Conservation (phyloP, 805 yeast genomes). For the Naumovozyma castellii region DNA sequence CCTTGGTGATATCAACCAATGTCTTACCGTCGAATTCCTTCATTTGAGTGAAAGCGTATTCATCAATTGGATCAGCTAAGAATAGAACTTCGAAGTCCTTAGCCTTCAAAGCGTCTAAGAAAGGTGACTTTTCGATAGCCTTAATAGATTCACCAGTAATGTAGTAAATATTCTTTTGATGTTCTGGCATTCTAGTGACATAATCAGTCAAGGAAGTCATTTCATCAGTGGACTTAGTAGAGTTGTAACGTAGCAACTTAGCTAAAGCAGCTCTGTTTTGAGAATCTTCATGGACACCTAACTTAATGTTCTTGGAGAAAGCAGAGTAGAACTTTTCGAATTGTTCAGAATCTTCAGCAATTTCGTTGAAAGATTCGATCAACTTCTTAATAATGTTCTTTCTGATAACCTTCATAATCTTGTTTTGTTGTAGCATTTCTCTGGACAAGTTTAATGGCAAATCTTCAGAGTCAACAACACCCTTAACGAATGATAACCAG, state of each 20-base stretch:
- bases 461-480: conserved; percentile 99
- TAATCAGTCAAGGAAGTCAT: conserved; percentile 90
- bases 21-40: conserved; percentile 99
- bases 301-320: conserved; percentile 94
- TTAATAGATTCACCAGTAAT: conserved; percentile 98
- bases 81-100: conserved; percentile 96
- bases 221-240: conserved; percentile 93
- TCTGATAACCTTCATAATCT: conserved; percentile 97
- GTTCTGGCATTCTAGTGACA: conserved; percentile 99
- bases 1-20: conserved; percentile 97
- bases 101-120: conserved; percentile 96
- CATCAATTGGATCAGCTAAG: conserved; percentile 98
- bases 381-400: conserved; percentile 98
- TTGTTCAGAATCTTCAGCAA: conserved; percentile 97
- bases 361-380: conserved; percentile 97
- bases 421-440: conserved; percentile 99
- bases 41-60: conserved; percentile 97
- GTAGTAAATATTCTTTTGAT: conserved; percentile 98
- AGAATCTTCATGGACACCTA: conserved; percentile 98
- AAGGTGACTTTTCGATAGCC: conserved; percentile 98
- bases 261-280: conserved; percentile 95
- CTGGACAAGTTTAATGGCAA: conserved; percentile 98
- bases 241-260: conserved; percentile 92
- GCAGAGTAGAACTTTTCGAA: conserved; percentile 97
- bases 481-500: conserved; percentile 94